A percentile compares a stretch with the other conserved stretches of the same genome.
phyloP scores from a whole-genome alignment of 169 alveolate species.

The Plasmodium gaboni region DNA sequence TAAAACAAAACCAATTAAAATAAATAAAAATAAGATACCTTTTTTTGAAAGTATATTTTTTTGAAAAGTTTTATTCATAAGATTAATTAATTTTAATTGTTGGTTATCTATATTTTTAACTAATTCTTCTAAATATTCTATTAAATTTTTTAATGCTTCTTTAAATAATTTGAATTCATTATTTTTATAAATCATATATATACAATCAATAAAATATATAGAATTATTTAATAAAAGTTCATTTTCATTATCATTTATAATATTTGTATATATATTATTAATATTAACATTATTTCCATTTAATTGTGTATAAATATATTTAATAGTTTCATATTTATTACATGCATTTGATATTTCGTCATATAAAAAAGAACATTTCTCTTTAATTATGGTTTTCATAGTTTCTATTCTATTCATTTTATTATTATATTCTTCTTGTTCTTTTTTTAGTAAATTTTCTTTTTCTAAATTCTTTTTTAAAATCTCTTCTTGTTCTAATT shows the following conservation, averaged over 20 bases:
- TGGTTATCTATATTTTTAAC: constrained; percentile 44
- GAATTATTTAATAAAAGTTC: background rate
- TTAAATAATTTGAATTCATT: constrained; percentile 46
- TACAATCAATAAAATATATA: constrained; percentile 32
- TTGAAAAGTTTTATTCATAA: constrained; percentile 53
- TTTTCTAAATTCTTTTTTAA: constrained; percentile 42
- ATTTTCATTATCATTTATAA: background rate
- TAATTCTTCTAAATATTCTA: constrained; percentile 44
- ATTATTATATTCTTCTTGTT: constrained; percentile 28
- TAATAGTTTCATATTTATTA: constrained; percentile 23
- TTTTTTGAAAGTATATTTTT: constrained; percentile 58
- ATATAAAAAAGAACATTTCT: constrained; percentile 45
- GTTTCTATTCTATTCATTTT: constrained; percentile 31
- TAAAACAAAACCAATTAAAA: constrained; percentile 50
- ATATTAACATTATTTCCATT: background rate
- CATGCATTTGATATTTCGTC: constrained; percentile 48
- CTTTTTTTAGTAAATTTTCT: constrained; percentile 12
- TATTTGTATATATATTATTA: background rate
- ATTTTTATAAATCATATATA: constrained; percentile 42
- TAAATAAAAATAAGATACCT: constrained; percentile 53
- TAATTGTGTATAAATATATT: constrained; percentile 38
- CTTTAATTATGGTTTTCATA: constrained; percentile 15
- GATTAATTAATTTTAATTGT: constrained; percentile 56
- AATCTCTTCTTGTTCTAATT: constrained; percentile 40
- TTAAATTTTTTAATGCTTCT: constrained; percentile 39